Evolutionary conservation across 768 basidiomycete genomes (phyloP).

Genomic region (Suillus placidus): DNA sequence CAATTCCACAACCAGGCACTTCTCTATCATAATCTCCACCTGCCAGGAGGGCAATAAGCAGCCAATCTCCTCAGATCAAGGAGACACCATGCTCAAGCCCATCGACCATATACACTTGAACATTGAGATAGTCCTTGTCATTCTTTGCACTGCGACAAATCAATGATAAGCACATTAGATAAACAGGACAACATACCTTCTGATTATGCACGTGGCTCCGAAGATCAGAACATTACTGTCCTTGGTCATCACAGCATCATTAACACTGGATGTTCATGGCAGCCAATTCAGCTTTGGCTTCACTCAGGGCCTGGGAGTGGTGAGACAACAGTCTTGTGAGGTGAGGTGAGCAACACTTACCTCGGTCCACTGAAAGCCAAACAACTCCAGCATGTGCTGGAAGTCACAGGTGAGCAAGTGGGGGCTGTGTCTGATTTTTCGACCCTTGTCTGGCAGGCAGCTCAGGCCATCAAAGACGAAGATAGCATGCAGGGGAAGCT

Average conservation of each 20-base stretch:
- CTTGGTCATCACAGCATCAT: slow-evolving; percentile 42
- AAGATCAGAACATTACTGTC: slow-evolving; percentile 44
- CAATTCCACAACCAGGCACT: slow-evolving; percentile 1
- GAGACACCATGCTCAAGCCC: not conserved
- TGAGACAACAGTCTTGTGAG: not conserved
- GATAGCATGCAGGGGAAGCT: not conserved
- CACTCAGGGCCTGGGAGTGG: slow-evolving; percentile 4
- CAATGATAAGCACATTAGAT: too few species aligned
- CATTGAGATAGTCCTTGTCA: not conserved
- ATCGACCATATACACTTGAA: slow-evolving; percentile 3
- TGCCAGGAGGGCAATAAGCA: not conserved
- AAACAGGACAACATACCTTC: not conserved
- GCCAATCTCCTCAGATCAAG: not conserved
- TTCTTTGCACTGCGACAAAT: too few species aligned
- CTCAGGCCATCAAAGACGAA: not conserved
- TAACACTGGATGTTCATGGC: slow-evolving; percentile 23
- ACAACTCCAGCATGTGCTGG: not conserved
- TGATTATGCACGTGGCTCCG: slow-evolving; percentile 22
- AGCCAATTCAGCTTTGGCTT: slow-evolving; percentile 18
- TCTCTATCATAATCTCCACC: not conserved
- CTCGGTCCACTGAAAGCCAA: not conserved
- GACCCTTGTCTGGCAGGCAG: not conserved
- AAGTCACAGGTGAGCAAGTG: not conserved
- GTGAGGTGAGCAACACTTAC: not conserved
- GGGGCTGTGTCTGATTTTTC: not conserved